A percentile compares a stretch with the other conserved stretches of the same genome.
These are phyloP conservation scores for Arthrobotrys conoides DNA, from an alignment of 2,329 filamentous ascomycete species.

Conservation along the genomic window DNA sequence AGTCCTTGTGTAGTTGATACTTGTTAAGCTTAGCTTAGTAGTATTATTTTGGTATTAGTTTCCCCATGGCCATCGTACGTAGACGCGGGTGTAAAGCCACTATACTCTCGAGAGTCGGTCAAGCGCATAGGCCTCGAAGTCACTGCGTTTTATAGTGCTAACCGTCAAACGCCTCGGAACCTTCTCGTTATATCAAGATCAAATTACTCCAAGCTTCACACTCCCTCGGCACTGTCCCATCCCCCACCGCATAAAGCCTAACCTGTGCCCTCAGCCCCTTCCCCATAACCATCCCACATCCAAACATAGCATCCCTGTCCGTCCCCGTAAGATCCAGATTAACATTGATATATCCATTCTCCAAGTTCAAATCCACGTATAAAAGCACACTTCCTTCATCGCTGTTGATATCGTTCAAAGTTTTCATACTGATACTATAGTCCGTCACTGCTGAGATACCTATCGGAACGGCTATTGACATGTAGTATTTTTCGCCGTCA, in stretches of 20 bases:
- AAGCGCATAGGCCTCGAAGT: no score
- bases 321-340: conserved; percentile 28
- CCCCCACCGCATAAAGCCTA: conserved; percentile 34
- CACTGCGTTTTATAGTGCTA: no score
- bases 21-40: no score
- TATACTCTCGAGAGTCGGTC: no score
- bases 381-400: conserved; percentile 42
- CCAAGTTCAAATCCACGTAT: conserved; percentile 36
- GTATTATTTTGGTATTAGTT: no score
- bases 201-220: conserved; percentile 54
- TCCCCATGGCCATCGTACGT: no score
- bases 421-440: conserved; percentile 33
- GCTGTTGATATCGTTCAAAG: conserved; percentile 49
- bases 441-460: conserved; percentile 20
- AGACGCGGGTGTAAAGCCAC: no score
- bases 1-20: no score
- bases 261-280: conserved; percentile 31
- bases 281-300: conserved; percentile 32
- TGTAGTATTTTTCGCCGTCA: conserved; percentile 41
- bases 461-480: conserved; percentile 34
- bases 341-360: conserved; percentile 20
- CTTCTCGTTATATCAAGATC: not conserved
- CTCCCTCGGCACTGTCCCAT: conserved; percentile 37
- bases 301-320: conserved; percentile 35
- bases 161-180: no score